Base-by-base conservation (phyloP, 139 green algal species). In the Trebouxia sp. region DNA sequence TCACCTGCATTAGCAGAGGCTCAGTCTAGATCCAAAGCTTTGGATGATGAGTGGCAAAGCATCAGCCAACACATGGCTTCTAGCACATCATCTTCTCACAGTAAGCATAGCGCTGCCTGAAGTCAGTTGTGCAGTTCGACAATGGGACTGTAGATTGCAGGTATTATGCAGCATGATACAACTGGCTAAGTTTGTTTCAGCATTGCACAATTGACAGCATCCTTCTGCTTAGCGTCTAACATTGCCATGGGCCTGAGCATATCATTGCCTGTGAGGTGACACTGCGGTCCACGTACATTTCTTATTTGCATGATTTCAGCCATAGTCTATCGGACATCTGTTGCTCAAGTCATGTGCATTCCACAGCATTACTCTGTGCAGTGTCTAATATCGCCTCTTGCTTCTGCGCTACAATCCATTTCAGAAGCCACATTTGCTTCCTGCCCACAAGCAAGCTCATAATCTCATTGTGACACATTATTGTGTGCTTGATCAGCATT, bases 1-100 rank as follows among this genome's bases (percentile, higher is more conserved):
- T 94, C 91, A 3, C 88, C 89, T 0, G 83, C 30, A 11, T 28
- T 83, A 11, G 10, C 43, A 28, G 70, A 78, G 45, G 43, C 70
- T 43, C 42, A 78, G 45, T 26, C 45, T 0, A 50, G 42, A 24
- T 32, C 42, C 15, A 1, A 58, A 65, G 70, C 42, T 0, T n/a
- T 78, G 26, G 26, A 62, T 42, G 70, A 9, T 32, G 70, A 78
- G 28, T 78, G 70, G 70, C 26, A 58, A 24, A 62, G 41, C 43
- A 30, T 78, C 41, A 24, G 17, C 6, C 38, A 76, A 26, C 66
- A 76, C 17, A 35, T 48, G 66, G 6, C 24, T 14, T 24, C 39
- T 9, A 22, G 20, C 50, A 58, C 4, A 1, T 6, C 26, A 1
- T 58, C 3, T 28, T 28, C 2, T 17, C 22, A 6, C 26, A 3